Base-by-base conservation (phyloP, 768 basidiomycete genomes). In the Russula compacta region DNA sequence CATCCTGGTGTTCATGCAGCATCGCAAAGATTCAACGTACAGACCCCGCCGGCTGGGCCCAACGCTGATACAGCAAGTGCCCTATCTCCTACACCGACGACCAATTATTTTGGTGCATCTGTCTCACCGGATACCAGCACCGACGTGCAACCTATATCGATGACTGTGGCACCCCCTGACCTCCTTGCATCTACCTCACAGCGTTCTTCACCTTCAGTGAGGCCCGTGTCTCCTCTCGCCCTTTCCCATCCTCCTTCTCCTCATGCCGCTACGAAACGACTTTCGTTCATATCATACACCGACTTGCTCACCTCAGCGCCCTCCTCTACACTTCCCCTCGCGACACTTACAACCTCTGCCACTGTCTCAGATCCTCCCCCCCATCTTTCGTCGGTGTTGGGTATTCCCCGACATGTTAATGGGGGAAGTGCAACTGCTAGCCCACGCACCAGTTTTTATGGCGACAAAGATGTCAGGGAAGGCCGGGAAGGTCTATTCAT, bases 211-310 rank as follows among this genome's bases (percentile, higher is more conserved):
- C 66, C 52, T 55, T 69, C 54, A 35, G 48, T 64, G 36, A 35
- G 47, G 12, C 67, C 71, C 38, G 60, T 69, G 32, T 63, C 71
- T 40, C 63, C 70, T 59, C 60, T 69, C 56, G 59, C 70, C 17
- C 68, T 67, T 56, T 75, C 77, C 9, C 76, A 81, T 19, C 81
- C 81, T 11, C 79, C 83, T 6, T 76, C 78, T 1, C 75, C 60
- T 52, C 67, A 79, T 55, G 64, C 64, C 1, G 71, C 78, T 2
- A 75, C 76, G 33, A 91, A 92, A 67, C 85, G 90, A 2, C 81
- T 92, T 11, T 93, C 91, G 0, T 95, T 94, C 78, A 81, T 95
- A 73, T 89, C 91, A 4, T 94, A 94, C 72, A 81, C 86, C 32
- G 92, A 95, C 71, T 79, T 95, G 2, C 82, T 95, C 44, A 76